A percentile compares a stretch with the other conserved stretches of the same genome.
Evolutionary conservation across 768 basidiomycete genomes (phyloP).

Genomic region (Exsudoporus frostii): DNA sequence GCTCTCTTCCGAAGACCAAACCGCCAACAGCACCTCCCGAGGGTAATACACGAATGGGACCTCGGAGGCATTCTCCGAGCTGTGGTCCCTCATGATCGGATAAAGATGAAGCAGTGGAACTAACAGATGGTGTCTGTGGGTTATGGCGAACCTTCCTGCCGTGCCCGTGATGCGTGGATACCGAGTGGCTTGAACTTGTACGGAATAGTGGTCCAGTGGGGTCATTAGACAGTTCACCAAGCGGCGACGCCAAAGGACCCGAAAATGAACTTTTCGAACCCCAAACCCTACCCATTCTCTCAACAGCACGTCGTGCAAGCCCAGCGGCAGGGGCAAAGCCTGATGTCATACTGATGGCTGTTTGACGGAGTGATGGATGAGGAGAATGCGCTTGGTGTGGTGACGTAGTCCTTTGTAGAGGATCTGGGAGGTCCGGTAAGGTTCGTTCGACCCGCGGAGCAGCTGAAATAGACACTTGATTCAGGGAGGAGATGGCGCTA

Average conservation of each 20-base stretch:
- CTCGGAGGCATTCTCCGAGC: constrained; percentile 57
- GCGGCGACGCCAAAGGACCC: constrained; percentile 44
- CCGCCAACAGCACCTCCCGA: constrained; percentile 41
- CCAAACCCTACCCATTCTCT: constrained; percentile 70
- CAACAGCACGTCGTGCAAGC: constrained; percentile 72
- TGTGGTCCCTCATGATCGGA: constrained; percentile 49
- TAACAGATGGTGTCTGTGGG: constrained; percentile 59
- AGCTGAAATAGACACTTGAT: constrained; percentile 28
- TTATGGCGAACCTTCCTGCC: constrained; percentile 46
- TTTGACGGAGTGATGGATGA: constrained; percentile 48
- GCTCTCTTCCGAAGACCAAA: constrained; percentile 64
- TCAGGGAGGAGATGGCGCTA: constrained; percentile 15
- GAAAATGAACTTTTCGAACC: constrained; percentile 40
- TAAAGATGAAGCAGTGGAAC: constrained; percentile 48
- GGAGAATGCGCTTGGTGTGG: constrained; percentile 11
- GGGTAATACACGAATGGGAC: constrained; percentile 40
- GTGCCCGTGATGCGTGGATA: constrained; percentile 18
- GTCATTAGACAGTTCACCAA: constrained; percentile 38
- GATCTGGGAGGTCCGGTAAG: constrained; percentile 30
- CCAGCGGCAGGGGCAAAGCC: constrained; percentile 71
- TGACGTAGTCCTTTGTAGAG: constrained; percentile 8
- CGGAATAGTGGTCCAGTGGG: constrained; percentile 36
- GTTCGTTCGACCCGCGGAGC: constrained; percentile 27
- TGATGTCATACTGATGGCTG: constrained; percentile 71
- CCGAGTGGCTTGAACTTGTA: constrained; percentile 40